Evolutionary conservation across 192 early-diverging fungal genomes (phyloP).

Genomic region (Coemansia nantahalensis): DNA sequence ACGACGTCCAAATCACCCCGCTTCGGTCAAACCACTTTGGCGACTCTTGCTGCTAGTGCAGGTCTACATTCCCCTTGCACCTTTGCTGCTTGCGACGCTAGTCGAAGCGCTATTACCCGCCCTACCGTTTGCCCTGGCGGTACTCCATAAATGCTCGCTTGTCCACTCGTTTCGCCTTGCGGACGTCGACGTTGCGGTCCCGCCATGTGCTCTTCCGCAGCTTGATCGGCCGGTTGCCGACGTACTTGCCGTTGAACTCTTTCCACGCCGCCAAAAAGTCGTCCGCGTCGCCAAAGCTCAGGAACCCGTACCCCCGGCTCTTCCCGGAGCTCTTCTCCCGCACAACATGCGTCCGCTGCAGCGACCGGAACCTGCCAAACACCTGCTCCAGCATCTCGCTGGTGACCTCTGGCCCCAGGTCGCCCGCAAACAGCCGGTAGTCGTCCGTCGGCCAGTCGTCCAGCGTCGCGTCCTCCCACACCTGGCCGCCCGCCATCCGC

Average conservation of each 20-base stretch:
- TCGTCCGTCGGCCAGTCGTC: slow-evolving; percentile 89
- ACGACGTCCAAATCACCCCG: slow-evolving; percentile 2
- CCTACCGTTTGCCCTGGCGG: slow-evolving; percentile 23
- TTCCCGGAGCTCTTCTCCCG: slow-evolving; percentile 83
- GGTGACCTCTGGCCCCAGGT: slow-evolving; percentile 92
- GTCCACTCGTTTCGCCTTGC: slow-evolving; percentile 46
- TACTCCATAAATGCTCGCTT: slow-evolving; percentile 39
- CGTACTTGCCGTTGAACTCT: slow-evolving; percentile 98
- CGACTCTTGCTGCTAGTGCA: slow-evolving; percentile 40
- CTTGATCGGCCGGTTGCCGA: slow-evolving; percentile 92
- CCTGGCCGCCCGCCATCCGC: slow-evolving; percentile 84
- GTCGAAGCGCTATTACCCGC: too few species aligned
- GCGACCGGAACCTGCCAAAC: slow-evolving; percentile 83
- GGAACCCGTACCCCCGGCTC: slow-evolving; percentile 90
- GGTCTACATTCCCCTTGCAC: too few species aligned
- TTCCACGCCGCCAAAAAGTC: slow-evolving; percentile 92
- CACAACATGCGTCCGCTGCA: slow-evolving; percentile 81
- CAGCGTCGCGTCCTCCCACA: slow-evolving; percentile 89
- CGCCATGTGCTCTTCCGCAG: slow-evolving; percentile 92
- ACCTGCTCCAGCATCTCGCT: slow-evolving; percentile 74
- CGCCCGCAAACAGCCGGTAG: slow-evolving; percentile 90
- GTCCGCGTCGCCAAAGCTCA: slow-evolving; percentile 86
- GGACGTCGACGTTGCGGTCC: slow-evolving; percentile 80
- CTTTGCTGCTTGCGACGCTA: too few species aligned
- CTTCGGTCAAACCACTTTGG: slow-evolving; percentile 26